Base-by-base conservation (phyloP, 192 early-diverging fungal species). In the Rhizophagus sp. region DNA sequence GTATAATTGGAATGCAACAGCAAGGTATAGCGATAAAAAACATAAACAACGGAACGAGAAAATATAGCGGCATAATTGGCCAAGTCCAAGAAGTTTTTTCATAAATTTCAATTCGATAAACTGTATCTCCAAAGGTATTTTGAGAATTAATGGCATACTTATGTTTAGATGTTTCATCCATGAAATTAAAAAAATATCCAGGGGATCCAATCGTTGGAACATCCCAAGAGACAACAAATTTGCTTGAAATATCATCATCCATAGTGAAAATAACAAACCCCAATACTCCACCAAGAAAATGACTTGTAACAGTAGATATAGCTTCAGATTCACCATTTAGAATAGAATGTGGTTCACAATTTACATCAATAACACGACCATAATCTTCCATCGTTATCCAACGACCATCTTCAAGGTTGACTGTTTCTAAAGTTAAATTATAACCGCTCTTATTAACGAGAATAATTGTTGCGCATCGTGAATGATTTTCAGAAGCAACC, bases 361-460 rank as follows among this genome's bases (percentile, higher is more conserved):
- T 62, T 34, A 74, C 34, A 1, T 61, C 33, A 34, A 33, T 17
- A 34, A 34, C 0, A 19, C 27, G 41, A 11, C 11, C 71, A 73
- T 44, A 49, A 73, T 73, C 71, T 27, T 73, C 17, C 22, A 2
- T n/a, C 19, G 71, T 73, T 3, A 73, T 22, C 71, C 71, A 73
- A 73, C 71, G 71, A 73, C 71, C 71, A 73, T 73, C 71, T 73
- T 73, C 71, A 49, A 73, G 71, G 44, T 33, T 52, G 36, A 33
- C 15, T 52, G 44, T 22, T 8, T 10, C 12, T 3, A 73, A 49
- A 47, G 44, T 50, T 19, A 73, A 27, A 13, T 73, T 73, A 52
- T 73, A 73, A 15, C 71, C 71, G 33, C 41, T 73, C 19, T 73
- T 73, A 52, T 73, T 73, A 22, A 27, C 13, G 22, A 73, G 39